Evolutionary conservation across 164 flowering plant genomes (phyloP), one percentile per base, ranked within the genome.

Genomic region (Liquidambar formosana): DNA sequence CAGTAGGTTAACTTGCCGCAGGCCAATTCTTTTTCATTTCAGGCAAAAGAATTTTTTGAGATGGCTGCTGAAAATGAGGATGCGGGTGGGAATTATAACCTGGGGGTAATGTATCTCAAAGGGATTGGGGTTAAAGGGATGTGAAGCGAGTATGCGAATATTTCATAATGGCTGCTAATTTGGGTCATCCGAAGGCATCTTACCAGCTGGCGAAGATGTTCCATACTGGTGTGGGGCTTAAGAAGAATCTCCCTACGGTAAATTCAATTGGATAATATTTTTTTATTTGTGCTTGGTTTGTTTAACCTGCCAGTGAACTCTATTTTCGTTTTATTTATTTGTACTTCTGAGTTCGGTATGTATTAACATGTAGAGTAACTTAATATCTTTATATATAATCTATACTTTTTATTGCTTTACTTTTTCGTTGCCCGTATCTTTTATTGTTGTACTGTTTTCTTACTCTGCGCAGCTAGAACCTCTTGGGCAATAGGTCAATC

Each of bases 201-300:
- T 96, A 92, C 74, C 98, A 96, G 79, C 73, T 96, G 69, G 99
- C 93, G 23, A 96, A 90, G 82, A 96, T 96, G 98, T 96, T 92
- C 74, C 99, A 96, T 57, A 86, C 84, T 22, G 99, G 97, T 18
- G 86, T 92, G 38, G 99, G 96, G 64, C 89, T 96, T 25, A 92
- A 87, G 82, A 89, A 84, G 82, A 85, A 87, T 83, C 80, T 90
- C 56, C 79, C 76, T 6, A 84, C 80, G 97, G 99, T 93, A 86
- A 75, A 66, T 78, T 69, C 46, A 60, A 67, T 21, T 25, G n/a
- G 41, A 19, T 27, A n/a, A n/a, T n/a, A n/a, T 28, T 54, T 18
- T 21, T 27, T 15, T 60, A 3, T 58, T 10, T 56, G 54, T 14
- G 23, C 25, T 68, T 49, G 22, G 10, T 48, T 27, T 9, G 27